These are phyloP conservation scores for Daedaleopsis sinensis DNA, from an alignment of 768 basidiomycete genomes.

Conservation along the genomic window DNA sequence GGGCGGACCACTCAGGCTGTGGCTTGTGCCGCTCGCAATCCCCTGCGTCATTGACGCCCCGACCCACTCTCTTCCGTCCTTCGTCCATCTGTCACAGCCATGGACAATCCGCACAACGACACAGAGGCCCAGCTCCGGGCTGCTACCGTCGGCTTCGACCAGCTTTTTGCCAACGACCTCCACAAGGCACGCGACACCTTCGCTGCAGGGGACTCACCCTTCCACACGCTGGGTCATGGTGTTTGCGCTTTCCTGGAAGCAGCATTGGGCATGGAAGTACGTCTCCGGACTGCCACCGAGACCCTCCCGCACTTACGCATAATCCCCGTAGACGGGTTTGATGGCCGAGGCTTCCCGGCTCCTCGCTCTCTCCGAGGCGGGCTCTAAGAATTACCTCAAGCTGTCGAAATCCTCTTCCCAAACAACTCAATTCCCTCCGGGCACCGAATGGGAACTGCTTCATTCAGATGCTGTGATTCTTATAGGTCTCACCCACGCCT, in stretches of 20 bases:
- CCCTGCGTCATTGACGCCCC: not conserved
- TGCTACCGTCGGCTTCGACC: conserved; percentile 61
- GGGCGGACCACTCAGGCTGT: not conserved
- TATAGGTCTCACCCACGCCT: conserved; percentile 68
- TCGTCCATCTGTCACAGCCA: conserved; percentile 4
- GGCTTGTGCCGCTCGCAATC: not conserved
- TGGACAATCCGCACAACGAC: conserved; percentile 28
- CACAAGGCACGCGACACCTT: conserved; percentile 55
- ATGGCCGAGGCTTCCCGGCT: conserved; percentile 64
- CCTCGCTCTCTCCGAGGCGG: conserved; percentile 62
- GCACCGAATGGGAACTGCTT: conserved; percentile 77
- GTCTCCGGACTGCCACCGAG: conserved; percentile 15
- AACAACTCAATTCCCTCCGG: conserved; percentile 53
- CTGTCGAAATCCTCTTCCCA: conserved; percentile 36
- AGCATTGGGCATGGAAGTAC: conserved; percentile 79
- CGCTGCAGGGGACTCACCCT: conserved; percentile 55
- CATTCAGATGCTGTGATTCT: conserved; percentile 74
- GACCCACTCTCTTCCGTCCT: not conserved
- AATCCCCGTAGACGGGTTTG: conserved; percentile 47
- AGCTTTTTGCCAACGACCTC: conserved; percentile 71
- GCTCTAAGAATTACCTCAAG: conserved; percentile 55
- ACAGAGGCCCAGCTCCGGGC: conserved; percentile 34
- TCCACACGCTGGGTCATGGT: conserved; percentile 74
- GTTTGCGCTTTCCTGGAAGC: conserved; percentile 77
- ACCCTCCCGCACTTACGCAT: not conserved